A percentile compares a stretch with the other conserved stretches of the same genome.
Conservation (phyloP, 2,329 filamentous ascomycete genomes). For the Drechslerella coelobrocha region DNA sequence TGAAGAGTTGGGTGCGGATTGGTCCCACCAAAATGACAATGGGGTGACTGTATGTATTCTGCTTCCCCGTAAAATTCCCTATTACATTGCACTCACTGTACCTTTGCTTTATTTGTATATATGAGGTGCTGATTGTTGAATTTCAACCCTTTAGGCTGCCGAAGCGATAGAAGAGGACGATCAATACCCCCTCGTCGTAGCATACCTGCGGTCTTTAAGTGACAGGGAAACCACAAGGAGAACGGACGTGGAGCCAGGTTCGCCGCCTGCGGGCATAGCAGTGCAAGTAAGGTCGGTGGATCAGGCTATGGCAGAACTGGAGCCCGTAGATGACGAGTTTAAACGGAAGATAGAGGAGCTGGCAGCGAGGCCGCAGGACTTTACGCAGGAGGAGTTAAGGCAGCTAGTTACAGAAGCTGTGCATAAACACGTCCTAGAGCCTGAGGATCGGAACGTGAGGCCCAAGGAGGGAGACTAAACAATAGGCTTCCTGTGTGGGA, state of each 20-base stretch:
- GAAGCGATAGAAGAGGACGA: constrained; percentile 81
- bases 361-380: constrained; percentile 77
- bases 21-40: constrained; percentile 71
- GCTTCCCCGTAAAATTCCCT: too few species aligned
- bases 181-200: constrained; percentile 76
- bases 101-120: background rate
- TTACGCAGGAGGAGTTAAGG: constrained; percentile 80
- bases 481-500: background rate
- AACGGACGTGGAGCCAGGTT: constrained; percentile 55
- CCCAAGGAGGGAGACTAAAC: constrained; percentile 62
- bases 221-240: constrained; percentile 56
- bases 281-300: constrained; percentile 79
- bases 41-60: constrained; percentile 72
- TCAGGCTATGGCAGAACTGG: constrained; percentile 66
- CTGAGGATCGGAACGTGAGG: constrained; percentile 71
- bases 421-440: constrained; percentile 65
- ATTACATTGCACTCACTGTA: background rate
- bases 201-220: constrained; percentile 67
- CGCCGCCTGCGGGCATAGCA: constrained; percentile 76
- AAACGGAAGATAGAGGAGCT: constrained; percentile 86
- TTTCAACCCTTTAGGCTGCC: constrained; percentile 50
- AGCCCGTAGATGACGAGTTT: constrained; percentile 80
- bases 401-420: constrained; percentile 82
- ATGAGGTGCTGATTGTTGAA: background rate
- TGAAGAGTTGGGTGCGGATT: constrained; percentile 78